Evolutionary conservation across 1,139 yeast species (phyloP), one percentile per base, ranked within the genome.

Genomic region (Yamadazyma songkhlaensis): DNA sequence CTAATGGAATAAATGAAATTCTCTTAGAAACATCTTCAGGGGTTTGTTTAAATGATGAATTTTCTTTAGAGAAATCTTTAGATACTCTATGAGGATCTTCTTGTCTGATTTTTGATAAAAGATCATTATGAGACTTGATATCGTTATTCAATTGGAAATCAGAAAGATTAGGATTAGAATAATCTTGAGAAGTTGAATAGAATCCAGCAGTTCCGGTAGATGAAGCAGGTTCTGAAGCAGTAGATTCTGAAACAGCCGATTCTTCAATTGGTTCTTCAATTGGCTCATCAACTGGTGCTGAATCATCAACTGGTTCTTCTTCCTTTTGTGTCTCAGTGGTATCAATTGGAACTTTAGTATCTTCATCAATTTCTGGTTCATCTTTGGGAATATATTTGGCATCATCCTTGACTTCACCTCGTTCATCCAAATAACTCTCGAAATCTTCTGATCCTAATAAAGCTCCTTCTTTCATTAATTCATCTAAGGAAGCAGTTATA

Each of bases 401-500:
- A 39, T 68, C 72, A 15, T 62, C 65, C 49, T 71, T 77, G 33
- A 79, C 63, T 37, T 71, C 64, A 2, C 84, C 85, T 32, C 67
- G 64, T 10, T 63, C 62, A 47, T 79, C 84, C 49, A 79, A 60
- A 37, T 74, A 64, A 25, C 62, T 60, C 17, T 73, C 81, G 47
- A 79, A 71, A 46, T 70, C 80, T 40, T 78, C 84, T 15, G 78
- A 77, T 8, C 77, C 77, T 46, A 78, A 51, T 37, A 80, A 60
- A 0, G 84, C 84, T 15, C 86, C 85, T 49, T 79, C 84, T 32
- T 60, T 72, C 42, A 70, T 74, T 50, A 79, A 65, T 32, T 79
- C 82, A 43, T 73, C 81, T 46, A 79, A 68, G 0, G 79, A 67
- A 22, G 78, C 74, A 32, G 72, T 56, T 24, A 70, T 53, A 21